Conservation (phyloP, 306 rosid species). For the Trifolium subterraneum region DNA sequence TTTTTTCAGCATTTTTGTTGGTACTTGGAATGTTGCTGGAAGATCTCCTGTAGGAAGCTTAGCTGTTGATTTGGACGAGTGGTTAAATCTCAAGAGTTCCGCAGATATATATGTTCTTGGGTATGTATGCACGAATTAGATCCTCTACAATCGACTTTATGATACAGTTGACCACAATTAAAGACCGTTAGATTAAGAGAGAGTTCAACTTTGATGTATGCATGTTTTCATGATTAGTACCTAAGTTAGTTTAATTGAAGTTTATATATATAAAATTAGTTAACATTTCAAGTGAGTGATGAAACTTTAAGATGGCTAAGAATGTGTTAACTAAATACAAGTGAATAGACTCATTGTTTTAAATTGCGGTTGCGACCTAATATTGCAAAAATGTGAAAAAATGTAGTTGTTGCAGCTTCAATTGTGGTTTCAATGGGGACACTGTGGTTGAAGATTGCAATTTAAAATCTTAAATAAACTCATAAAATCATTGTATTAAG, state of each 20-base stretch:
- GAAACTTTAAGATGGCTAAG: neutral
- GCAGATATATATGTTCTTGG: constrained; percentile 94
- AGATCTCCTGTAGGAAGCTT: constrained; percentile 82
- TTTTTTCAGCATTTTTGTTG: constrained; percentile 77
- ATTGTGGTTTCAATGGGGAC: too few species aligned
- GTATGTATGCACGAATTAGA: constrained; percentile 49
- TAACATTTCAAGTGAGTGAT: neutral
- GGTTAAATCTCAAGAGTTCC: constrained; percentile 82
- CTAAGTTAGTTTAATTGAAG: neutral
- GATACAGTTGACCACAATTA: neutral
- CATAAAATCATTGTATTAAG: neutral
- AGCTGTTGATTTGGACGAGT: constrained; percentile 86
- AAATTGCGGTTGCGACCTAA: neutral
- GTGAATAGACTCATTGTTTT: neutral
- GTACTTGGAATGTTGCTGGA: constrained; percentile 96
- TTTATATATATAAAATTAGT: neutral
- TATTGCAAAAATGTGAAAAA: neutral
- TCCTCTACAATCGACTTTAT: neutral
- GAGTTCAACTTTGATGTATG: constrained; percentile 42
- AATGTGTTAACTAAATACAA: neutral
- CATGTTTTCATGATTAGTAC: constrained; percentile 24
- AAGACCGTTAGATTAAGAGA: neutral
- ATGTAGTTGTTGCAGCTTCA: too few species aligned
- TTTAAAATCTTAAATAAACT: too few species aligned
- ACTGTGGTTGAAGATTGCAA: too few species aligned